A percentile compares a stretch with the other conserved stretches of the same genome.
Conservation (phyloP, 2,329 filamentous ascomycete genomes). For the Fusarium mexicanum region DNA sequence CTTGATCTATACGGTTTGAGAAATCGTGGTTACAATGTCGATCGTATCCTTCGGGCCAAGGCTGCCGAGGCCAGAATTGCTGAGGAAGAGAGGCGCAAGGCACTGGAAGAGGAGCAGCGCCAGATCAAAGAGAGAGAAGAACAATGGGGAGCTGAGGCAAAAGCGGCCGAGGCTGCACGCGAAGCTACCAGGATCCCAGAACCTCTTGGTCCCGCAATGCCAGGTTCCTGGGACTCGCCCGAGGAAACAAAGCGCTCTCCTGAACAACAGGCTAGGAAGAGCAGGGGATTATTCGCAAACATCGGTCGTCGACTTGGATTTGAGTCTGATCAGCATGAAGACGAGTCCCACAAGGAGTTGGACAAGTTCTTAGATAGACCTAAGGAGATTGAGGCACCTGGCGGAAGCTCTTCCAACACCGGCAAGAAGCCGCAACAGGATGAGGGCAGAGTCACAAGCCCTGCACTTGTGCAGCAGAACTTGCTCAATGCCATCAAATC, state of each 20-base stretch:
- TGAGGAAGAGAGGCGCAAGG: constrained; percentile 80
- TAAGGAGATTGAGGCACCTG: constrained; percentile 30
- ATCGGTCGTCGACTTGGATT: constrained; percentile 75
- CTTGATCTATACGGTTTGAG: constrained; percentile 84
- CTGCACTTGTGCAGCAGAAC: constrained; percentile 72
- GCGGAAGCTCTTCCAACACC: constrained; percentile 18
- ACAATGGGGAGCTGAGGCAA: constrained; percentile 52
- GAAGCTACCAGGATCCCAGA: constrained; percentile 55
- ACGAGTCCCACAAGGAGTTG: constrained; percentile 54
- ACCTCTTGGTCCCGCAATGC: constrained; percentile 65
- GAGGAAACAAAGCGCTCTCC: constrained; percentile 54
- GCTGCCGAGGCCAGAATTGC: constrained; percentile 88
- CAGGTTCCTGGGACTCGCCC: constrained; percentile 78
- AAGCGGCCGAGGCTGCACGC: constrained; percentile 51
- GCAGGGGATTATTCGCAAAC: constrained; percentile 72
- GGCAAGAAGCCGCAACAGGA: constrained; percentile 47
- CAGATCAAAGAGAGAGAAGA: constrained; percentile 67
- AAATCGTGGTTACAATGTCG: constrained; percentile 93
- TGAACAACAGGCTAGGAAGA: constrained; percentile 51
- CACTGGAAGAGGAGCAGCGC: constrained; percentile 77
- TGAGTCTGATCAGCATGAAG: constrained; percentile 59
- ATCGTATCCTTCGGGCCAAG: constrained; percentile 89
- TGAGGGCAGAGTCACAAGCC: constrained; percentile 66
- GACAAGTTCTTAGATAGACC: constrained; percentile 55
- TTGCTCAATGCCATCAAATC: constrained; percentile 82